Base-by-base conservation (phyloP, 352 stramenopile species). In the Aphanomyces euteiches region DNA sequence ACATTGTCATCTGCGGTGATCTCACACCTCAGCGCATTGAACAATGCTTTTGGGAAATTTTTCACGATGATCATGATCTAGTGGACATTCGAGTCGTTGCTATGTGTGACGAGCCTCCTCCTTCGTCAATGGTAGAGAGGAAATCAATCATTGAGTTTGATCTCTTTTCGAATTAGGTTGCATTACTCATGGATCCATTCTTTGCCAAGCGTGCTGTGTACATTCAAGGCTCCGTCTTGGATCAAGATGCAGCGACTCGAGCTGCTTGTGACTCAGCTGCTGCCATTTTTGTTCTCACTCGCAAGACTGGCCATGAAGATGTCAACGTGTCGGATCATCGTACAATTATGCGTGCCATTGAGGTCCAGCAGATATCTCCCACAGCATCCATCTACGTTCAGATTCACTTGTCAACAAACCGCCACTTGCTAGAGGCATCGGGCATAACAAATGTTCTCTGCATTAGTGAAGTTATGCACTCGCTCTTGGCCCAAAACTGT, bases 41-140 rank as follows among this genome's bases (percentile, higher is more conserved):
- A 47, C 79, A 92, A 48, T 94, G 92, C 54, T 94, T 94, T 74
- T 81, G 81, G 54, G 87, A 94, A 58, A 67, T 94, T 21, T 94
- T 94, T 69, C 87, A 94, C 74, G 87, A 92, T 53, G 87, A 94
- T 68, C 87, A 94, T 68, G 83, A 93, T 69, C 79, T 91, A 21
- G 78, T 90, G 47, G 84, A 90, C 38, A 79, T 94, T 48, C 86
- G 89, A 17, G 84, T 92, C 2, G 78, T 93, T 38, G 84, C 92
- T 21, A 67, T 94, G 28, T 86, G 77, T 63, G 87, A 92, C 43
- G 85, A 94, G 39, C 77, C 85, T 34, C 87, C 87, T 1, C 84
- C 84, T 3, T 88, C 85, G 10, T 83, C 83, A 1, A 86, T 94
- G 70, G 79, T 67, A 66, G 10, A 28, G 28, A 28, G 28, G 28